Evolutionary conservation across 768 basidiomycete species (phyloP).

Genomic region (Artomyces pyxidatus): DNA sequence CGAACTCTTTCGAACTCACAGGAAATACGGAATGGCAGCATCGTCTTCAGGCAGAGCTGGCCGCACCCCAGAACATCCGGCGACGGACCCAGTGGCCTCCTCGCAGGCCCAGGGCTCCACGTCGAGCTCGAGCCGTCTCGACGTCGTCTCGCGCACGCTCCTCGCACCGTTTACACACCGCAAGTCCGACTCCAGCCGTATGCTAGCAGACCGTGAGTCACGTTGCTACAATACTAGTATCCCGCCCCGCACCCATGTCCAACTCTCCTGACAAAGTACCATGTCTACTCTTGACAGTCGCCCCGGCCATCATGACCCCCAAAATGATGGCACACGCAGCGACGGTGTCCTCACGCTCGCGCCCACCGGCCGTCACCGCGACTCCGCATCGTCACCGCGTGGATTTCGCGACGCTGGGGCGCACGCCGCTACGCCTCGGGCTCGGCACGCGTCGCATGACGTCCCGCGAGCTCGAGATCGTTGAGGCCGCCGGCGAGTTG

Average conservation of each 20-base stretch:
- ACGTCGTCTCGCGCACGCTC: constrained; percentile 60
- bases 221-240: no score
- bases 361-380: constrained; percentile 27
- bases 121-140: constrained; percentile 34
- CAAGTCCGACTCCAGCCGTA: constrained; percentile 62
- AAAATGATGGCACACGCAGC: constrained; percentile 67
- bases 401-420: constrained; percentile 73
- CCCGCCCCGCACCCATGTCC: no score
- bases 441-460: constrained; percentile 62
- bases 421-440: constrained; percentile 65
- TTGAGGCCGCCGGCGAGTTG: constrained; percentile 74
- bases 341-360: constrained; percentile 50
- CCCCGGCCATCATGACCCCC: constrained; percentile 86
- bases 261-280: no score
- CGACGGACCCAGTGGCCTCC: background rate
- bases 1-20: no score
- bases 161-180: constrained; percentile 56
- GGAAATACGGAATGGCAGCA: constrained; percentile 17
- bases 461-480: constrained; percentile 76
- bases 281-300: no score
- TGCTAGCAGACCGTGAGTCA: constrained; percentile 66
- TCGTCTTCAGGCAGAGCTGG: constrained; percentile 24
- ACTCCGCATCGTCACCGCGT: constrained; percentile 32
- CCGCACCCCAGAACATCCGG: constrained; percentile 30
- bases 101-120: constrained; percentile 12